Evolutionary conservation across 176 grass and related monocot species (phyloP).

Genomic region (Chloris gayana): DNA sequence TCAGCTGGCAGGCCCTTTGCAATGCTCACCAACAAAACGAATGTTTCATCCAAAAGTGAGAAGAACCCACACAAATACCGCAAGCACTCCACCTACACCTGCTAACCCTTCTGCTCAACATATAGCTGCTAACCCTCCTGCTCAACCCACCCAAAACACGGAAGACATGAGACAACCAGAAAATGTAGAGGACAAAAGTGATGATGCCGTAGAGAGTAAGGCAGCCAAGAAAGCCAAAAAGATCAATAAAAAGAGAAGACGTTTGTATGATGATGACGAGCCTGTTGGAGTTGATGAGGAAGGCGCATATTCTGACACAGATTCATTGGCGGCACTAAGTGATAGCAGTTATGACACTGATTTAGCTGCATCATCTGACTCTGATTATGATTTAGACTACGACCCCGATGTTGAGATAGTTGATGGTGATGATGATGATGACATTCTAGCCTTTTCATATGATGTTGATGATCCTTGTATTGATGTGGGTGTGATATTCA

Average conservation of each 20-base stretch:
- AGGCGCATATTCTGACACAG: neutral
- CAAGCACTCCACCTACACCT: too few species aligned
- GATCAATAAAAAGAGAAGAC: neutral
- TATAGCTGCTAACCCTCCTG: too few species aligned
- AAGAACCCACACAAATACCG: neutral
- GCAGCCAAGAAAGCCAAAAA: neutral
- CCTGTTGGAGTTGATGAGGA: neutral
- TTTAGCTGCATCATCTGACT: neutral
- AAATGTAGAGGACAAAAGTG: too few species aligned
- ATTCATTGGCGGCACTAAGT: neutral
- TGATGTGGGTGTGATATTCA: neutral
- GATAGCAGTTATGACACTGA: neutral
- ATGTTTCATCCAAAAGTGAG: neutral
- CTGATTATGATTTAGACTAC: neutral
- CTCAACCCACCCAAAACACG: neutral
- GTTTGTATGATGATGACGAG: neutral
- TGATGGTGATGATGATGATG: neutral
- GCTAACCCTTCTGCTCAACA: too few species aligned
- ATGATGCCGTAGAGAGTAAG: neutral
- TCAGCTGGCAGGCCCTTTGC: neutral
- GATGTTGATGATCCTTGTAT: neutral
- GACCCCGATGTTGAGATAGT: neutral
- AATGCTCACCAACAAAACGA: neutral
- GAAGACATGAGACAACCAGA: too few species aligned
- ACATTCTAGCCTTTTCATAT: neutral